phyloP scores from a whole-genome alignment of 129 eudicot genomes.

The Sambucus nigra region DNA sequence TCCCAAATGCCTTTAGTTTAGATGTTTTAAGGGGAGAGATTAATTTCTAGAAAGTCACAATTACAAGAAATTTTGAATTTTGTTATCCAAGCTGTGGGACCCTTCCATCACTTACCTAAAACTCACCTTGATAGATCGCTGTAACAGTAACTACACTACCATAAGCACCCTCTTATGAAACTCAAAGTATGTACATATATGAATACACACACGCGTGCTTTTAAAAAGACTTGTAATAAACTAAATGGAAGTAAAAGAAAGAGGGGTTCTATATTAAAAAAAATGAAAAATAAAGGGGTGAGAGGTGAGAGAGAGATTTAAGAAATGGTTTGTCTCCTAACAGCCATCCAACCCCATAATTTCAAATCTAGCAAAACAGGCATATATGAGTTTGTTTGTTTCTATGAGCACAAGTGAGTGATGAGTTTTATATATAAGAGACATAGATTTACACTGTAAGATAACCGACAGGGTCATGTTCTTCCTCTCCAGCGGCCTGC shows the following conservation, averaged over 20 bases:
- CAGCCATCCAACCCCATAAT: slow-evolving; percentile 10
- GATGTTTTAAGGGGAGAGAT: not conserved
- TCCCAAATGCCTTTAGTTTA: not conserved
- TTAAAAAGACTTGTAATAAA: too few species aligned
- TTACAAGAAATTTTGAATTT: not conserved
- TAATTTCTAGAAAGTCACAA: not conserved
- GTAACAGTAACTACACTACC: too few species aligned
- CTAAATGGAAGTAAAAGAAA: not conserved
- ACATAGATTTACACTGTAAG: slow-evolving; percentile 12
- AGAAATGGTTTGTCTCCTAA: slow-evolving; percentile 17
- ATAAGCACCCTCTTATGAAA: too few species aligned
- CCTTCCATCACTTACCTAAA: not conserved
- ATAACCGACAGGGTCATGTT: slow-evolving; percentile 46
- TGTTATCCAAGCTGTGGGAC: too few species aligned
- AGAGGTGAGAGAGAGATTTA: not conserved
- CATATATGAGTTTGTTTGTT: not conserved
- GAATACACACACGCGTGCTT: too few species aligned
- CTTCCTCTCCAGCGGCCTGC: slow-evolving; percentile 30
- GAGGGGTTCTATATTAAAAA: not conserved
- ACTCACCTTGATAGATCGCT: not conserved
- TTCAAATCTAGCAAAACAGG: slow-evolving; percentile 2
- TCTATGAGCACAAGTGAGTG: not conserved
- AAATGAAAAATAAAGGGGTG: not conserved
- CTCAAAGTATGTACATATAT: too few species aligned
- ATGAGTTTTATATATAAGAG: not conserved